Conservation (phyloP, 805 yeast genomes). For the Martiniozyma abietophila region DNA sequence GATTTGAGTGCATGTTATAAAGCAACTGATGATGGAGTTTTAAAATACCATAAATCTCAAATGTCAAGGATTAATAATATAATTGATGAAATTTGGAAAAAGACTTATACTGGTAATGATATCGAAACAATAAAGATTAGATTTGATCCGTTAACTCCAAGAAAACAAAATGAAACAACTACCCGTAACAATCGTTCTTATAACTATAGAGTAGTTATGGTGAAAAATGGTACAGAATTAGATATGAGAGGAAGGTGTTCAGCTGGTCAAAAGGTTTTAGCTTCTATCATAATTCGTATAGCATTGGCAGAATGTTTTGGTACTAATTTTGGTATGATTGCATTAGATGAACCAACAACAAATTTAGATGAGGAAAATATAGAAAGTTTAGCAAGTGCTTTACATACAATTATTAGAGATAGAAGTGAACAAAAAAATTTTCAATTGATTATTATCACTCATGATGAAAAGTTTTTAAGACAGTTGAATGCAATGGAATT, state of each 20-base stretch:
- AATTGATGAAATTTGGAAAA: conserved; percentile 86
- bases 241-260: conserved; percentile 99
- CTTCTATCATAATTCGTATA: conserved; percentile 81
- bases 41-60: conserved; percentile 82
- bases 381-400: conserved; percentile 75
- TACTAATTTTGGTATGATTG: conserved; percentile 87
- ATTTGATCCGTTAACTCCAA: conserved; percentile 56
- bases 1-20: conserved; percentile 75
- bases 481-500: conserved; percentile 79
- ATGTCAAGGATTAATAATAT: conserved; percentile 89
- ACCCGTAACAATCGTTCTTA: conserved; percentile 49
- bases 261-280: conserved; percentile 94
- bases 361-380: conserved; percentile 86
- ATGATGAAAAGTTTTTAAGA: conserved; percentile 83
- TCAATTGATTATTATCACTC: conserved; percentile 92
- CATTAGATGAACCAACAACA: conserved; percentile 96
- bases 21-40: conserved; percentile 86
- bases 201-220: conserved; percentile 92
- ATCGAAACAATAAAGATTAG: conserved; percentile 82
- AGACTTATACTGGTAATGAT: conserved; percentile 91
- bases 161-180: conserved; percentile 25
- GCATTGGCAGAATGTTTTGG: conserved; percentile 97
- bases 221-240: conserved; percentile 79
- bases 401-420: conserved; percentile 63
- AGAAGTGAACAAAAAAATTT: conserved; percentile 77